Percentiles rank a stretch among this genome's conserved stretches.
Evolutionary conservation across 331 rosid genomes (phyloP).

Genomic region (Rosa hybrid): DNA sequence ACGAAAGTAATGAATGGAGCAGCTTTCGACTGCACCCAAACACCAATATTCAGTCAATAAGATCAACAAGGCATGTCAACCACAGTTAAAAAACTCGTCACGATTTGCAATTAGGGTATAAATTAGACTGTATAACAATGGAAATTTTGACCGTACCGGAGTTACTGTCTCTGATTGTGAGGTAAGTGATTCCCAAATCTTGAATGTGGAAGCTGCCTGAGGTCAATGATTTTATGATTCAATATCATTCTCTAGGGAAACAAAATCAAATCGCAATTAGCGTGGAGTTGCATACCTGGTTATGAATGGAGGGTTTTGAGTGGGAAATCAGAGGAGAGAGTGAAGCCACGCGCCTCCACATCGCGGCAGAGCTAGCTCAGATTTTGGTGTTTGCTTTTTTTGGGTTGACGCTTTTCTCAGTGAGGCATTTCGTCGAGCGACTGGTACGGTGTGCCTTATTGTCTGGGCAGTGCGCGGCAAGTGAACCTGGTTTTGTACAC

Average conservation of each 20-base stretch:
- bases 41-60: slow-evolving; percentile 12
- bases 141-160: slow-evolving; percentile 35
- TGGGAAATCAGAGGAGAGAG: slow-evolving; percentile 35
- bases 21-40: slow-evolving; percentile 57
- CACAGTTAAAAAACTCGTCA: neutral
- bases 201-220: slow-evolving; percentile 41
- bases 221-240: neutral
- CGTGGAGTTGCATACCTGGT: slow-evolving; percentile 27
- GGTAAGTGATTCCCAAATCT: slow-evolving; percentile 38
- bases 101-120: neutral
- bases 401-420: neutral
- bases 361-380: slow-evolving; percentile 14
- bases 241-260: neutral
- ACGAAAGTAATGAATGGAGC: slow-evolving; percentile 70
- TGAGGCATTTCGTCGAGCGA: slow-evolving; percentile 39
- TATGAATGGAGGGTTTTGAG: slow-evolving; percentile 30
- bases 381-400: neutral
- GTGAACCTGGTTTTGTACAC: neutral
- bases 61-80: neutral
- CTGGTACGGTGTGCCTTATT: neutral
- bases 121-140: neutral
- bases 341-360: slow-evolving; percentile 76
- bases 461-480: neutral
- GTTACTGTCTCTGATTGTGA: slow-evolving; percentile 37
- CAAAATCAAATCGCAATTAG: neutral